Percentiles rank a stretch among this genome's conserved stretches.
phyloP scores from a whole-genome alignment of 164 flowering plant genomes.

The Pachysandra terminalis region DNA sequence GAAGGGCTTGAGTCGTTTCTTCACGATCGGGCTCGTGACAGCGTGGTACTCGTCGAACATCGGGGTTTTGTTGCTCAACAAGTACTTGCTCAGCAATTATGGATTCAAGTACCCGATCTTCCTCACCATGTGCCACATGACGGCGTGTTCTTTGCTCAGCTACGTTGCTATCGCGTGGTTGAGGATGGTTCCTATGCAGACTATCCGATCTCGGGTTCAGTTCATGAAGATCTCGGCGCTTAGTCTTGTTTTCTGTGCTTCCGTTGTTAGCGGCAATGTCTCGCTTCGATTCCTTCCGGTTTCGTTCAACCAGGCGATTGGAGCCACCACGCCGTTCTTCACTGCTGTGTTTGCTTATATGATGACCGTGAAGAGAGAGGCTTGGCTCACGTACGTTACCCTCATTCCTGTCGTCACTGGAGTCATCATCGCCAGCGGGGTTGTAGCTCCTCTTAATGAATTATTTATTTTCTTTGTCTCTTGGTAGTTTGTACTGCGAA shows the following conservation, averaged over 20 bases:
- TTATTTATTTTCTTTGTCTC: neutral
- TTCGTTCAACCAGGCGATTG: conserved; percentile 25
- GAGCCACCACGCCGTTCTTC: conserved; percentile 26
- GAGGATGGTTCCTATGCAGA: conserved; percentile 21
- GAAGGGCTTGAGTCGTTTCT: conserved; percentile 3
- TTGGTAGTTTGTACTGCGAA: neutral
- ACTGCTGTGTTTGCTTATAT: conserved; percentile 24
- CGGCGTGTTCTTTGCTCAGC: conserved; percentile 18
- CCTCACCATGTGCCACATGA: conserved; percentile 24
- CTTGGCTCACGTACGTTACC: conserved; percentile 16
- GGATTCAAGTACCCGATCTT: conserved; percentile 20
- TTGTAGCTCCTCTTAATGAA: neutral
- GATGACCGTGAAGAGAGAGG: conserved; percentile 22
- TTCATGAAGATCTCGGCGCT: conserved; percentile 20
- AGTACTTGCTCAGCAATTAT: conserved; percentile 20
- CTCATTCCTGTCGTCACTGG: conserved; percentile 27
- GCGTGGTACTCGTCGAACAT: conserved; percentile 24
- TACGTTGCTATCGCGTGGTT: conserved; percentile 17
- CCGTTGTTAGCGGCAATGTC: conserved; percentile 20
- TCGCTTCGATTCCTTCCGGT: conserved; percentile 19
- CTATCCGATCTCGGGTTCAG: conserved; percentile 15
- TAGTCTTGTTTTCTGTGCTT: conserved; percentile 17
- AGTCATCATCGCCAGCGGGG: conserved; percentile 23
- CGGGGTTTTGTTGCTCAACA: conserved; percentile 18
- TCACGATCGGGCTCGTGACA: conserved; percentile 16